Conservation (phyloP, 2,329 filamentous ascomycete genomes). For the Mycogone perniciosa region DNA sequence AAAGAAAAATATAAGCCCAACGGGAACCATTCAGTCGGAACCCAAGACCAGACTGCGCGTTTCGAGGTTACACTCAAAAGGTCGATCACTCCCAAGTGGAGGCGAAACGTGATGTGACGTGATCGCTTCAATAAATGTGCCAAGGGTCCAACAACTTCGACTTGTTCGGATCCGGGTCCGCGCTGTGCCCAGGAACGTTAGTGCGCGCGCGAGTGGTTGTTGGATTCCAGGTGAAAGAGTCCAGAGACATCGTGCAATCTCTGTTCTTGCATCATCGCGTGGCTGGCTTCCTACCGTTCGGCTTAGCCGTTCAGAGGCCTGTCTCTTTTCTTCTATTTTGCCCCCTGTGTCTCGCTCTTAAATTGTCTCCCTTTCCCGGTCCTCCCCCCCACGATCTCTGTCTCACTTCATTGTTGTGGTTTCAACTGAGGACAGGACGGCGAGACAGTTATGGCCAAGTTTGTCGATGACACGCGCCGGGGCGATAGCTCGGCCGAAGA, state of each 20-base stretch:
- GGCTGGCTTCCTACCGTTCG: not conserved
- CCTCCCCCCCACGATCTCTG: not conserved
- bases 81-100: constrained; percentile 5
- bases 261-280: constrained; percentile 10
- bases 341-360: not conserved
- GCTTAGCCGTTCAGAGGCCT: not conserved
- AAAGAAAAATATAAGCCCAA: not conserved
- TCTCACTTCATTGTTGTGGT: not conserved
- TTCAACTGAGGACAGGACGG: not conserved
- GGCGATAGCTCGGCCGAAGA: constrained; percentile 16
- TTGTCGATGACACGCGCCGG: constrained; percentile 9
- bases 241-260: constrained; percentile 1
- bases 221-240: not conserved
- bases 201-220: not conserved
- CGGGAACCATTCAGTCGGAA: not conserved
- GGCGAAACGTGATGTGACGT: constrained; percentile 13
- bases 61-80: not conserved
- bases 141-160: not conserved
- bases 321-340: not conserved
- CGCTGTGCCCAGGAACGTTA: constrained; percentile 11
- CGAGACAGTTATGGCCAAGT: constrained; percentile 1
- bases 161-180: constrained; percentile 1
- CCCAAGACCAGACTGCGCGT: not conserved
- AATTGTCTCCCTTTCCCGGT: not conserved
- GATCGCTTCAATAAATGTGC: constrained; percentile 2